Conservation (phyloP, 257 asterid genomes). For the Gentiana dahurica region DNA sequence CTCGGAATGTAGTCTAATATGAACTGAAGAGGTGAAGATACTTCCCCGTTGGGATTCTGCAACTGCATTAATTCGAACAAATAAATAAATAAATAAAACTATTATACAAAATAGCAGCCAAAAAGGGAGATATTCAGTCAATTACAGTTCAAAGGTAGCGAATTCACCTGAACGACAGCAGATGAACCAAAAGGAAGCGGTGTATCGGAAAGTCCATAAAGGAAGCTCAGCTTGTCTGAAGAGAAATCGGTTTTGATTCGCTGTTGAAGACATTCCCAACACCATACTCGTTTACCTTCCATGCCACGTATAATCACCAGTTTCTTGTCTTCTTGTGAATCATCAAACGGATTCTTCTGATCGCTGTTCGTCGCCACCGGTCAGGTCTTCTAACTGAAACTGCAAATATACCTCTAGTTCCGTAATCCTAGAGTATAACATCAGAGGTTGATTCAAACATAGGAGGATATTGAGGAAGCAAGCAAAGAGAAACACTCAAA, state of each 20-base stretch:
- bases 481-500: too few species aligned
- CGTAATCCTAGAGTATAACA: too few species aligned
- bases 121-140: not conserved
- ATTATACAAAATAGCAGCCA: too few species aligned
- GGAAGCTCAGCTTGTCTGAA: slow-evolving; percentile 38
- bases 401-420: too few species aligned
- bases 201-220: slow-evolving; percentile 54
- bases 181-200: slow-evolving; percentile 63
- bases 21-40: slow-evolving; percentile 35
- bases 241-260: slow-evolving; percentile 61
- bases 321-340: too few species aligned
- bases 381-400: too few species aligned
- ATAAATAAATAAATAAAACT: not conserved
- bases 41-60: slow-evolving; percentile 28
- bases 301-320: too few species aligned
- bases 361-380: too few species aligned
- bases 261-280: slow-evolving; percentile 75
- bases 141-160: not conserved
- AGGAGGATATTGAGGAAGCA: too few species aligned
- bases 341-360: too few species aligned
- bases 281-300: slow-evolving; percentile 11
- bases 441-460: too few species aligned
- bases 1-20: slow-evolving; percentile 43
- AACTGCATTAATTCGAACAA: slow-evolving; percentile 32
- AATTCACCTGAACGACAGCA: slow-evolving; percentile 65